Base-by-base conservation (phyloP, 2,329 filamentous ascomycete genomes). In the Eurotiales sp. region DNA sequence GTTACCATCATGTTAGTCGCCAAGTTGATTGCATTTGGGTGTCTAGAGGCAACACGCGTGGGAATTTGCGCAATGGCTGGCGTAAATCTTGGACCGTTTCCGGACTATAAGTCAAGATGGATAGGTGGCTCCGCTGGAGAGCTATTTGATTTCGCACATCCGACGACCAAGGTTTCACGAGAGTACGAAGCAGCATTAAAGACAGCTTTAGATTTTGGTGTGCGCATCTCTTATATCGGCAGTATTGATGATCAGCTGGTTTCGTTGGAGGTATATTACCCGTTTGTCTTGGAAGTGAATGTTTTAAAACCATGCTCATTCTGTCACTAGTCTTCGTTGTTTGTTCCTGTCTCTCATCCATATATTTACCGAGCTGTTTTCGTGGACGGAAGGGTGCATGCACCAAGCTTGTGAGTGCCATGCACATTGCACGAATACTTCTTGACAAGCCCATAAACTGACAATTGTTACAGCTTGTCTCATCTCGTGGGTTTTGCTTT, bases 241-340 rank as follows among this genome's bases (percentile, higher is more conserved):
- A 96, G 91, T 68, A 95, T 99, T 46, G 93, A 99, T 66, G 93
- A 99, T 68, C 93, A 99, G 69, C 77, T 99, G 2, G 91, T 99
- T 12, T 92, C 91, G 3, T 77, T 99, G 64, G 92, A 96, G 77
- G 86, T 88, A 69, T 64, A 73, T 61, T 40, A 53, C 56, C 27
- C n/a, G 22, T 46, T 29, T 21, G 41, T 30, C 19, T 19, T 22
- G 11, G 29, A 34, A 32, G 21, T 19, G 42, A n/a, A 21, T 39
- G 39, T 52, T 68, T 42, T 23, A 12, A 15, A 10, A 19, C 7
- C 21, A 12, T 8, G 7, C 47, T 50, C 53, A 70, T 58, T 39
- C 36, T 19, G 8, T 46, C 23, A 41, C 22, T 36, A 77, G 83
- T 96, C 91, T 2, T 90, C 92, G 14, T 83, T 93, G 0, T 95